phyloP scores from a whole-genome alignment of 2,329 filamentous ascomycete genomes.

The Monosporascus sp. region DNA sequence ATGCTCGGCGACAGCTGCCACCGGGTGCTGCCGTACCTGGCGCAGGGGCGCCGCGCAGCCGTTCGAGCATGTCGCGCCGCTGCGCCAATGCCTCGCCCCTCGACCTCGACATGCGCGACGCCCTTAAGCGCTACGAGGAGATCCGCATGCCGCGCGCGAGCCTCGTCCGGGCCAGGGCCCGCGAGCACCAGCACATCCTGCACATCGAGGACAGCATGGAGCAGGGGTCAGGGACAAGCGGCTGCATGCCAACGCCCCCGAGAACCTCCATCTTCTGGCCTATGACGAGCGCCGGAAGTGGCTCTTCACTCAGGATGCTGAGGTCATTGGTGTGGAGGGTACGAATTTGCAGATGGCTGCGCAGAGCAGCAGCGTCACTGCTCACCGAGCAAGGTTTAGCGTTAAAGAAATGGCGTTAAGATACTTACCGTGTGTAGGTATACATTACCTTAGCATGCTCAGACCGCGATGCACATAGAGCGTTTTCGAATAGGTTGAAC shows the following conservation, averaged over 20 bases:
- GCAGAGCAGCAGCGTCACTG: conserved; percentile 5
- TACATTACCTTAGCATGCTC: too few species aligned
- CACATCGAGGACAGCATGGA: conserved; percentile 18
- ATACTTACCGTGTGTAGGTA: too few species aligned
- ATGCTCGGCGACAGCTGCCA: conserved; percentile 41
- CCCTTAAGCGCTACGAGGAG: conserved; percentile 5
- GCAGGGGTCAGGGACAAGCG: conserved; percentile 12
- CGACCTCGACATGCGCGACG: conserved; percentile 1
- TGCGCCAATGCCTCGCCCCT: conserved; percentile 16
- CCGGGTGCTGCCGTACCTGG: conserved; percentile 44
- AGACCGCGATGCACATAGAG: too few species aligned
- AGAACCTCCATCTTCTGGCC: conserved; percentile 19
- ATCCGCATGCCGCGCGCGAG: conserved; percentile 5
- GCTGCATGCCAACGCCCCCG: conserved; percentile 7
- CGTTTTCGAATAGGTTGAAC: too few species aligned
- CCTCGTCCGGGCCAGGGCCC: conserved; percentile 7
- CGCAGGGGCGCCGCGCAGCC: conserved; percentile 40
- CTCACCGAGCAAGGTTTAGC: neutral
- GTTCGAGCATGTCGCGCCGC: conserved; percentile 36
- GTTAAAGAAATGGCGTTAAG: too few species aligned
- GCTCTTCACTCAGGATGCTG: conserved; percentile 21
- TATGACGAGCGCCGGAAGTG: conserved; percentile 29
- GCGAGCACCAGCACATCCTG: conserved; percentile 15
- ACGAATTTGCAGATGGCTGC: conserved; percentile 5
- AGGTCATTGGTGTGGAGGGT: conserved; percentile 7